Evolutionary conservation across 1,139 yeast species (phyloP).

Genomic region (Sugiyamaella sp.): DNA sequence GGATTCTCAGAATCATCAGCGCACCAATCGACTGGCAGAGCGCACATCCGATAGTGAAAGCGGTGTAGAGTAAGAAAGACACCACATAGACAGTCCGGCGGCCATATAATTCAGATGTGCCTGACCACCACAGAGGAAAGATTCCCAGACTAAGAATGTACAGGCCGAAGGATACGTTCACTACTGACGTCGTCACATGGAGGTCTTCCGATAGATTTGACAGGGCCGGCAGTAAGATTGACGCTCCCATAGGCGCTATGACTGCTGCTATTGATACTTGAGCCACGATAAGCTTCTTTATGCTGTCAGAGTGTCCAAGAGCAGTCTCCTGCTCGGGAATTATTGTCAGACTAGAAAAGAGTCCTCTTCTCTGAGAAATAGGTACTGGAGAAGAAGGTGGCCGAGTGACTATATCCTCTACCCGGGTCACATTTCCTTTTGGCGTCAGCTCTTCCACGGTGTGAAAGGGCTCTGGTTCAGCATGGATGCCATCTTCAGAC

Average conservation of each 20-base stretch:
- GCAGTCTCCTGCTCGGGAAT: slow-evolving; percentile 78
- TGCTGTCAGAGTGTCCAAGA: slow-evolving; percentile 55
- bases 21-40: slow-evolving; percentile 62
- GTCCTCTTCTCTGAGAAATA: slow-evolving; percentile 34
- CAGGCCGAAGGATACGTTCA: slow-evolving; percentile 79
- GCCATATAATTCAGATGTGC: slow-evolving; percentile 69
- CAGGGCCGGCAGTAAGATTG: slow-evolving; percentile 80
- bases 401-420: slow-evolving; percentile 8
- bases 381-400: slow-evolving; percentile 26
- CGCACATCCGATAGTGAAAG: slow-evolving; percentile 74
- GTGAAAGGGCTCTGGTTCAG: background rate
- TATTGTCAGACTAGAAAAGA: slow-evolving; percentile 46
- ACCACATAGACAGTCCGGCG: slow-evolving; percentile 71
- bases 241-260: slow-evolving; percentile 92
- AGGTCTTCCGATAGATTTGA: slow-evolving; percentile 59
- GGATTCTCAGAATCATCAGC: slow-evolving; percentile 67
- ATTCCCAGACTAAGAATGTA: slow-evolving; percentile 74
- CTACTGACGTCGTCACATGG: slow-evolving; percentile 59
- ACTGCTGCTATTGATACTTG: slow-evolving; percentile 74
- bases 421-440: background rate
- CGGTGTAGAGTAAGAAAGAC: slow-evolving; percentile 64
- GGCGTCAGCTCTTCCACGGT: background rate
- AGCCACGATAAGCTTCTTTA: slow-evolving; percentile 60
- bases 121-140: slow-evolving; percentile 90
- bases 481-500: background rate